Evolutionary conservation across 163 green algal genomes (phyloP), one percentile per base, ranked within the genome.

Genomic region (Chlorella variabilis): DNA sequence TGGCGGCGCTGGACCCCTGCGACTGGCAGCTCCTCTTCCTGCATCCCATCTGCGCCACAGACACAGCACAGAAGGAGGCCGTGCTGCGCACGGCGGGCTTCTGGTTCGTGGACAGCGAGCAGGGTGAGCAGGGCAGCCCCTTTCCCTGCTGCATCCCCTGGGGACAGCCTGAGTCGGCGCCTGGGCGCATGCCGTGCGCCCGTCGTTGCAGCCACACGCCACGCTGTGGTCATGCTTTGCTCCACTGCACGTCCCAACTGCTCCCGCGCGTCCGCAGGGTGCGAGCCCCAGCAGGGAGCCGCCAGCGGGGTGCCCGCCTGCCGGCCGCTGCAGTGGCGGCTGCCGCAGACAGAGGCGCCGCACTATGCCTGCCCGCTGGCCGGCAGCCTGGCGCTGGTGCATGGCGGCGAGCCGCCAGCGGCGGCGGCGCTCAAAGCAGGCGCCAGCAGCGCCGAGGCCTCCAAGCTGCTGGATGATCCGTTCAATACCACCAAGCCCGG

Each of bases 21-120:
- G 61, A 68, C 61, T 42, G 15, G n/a, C 31, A 42, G 5, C 36
- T 71, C 21, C 34, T 49, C 18, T 71, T 54, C 38, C 8, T 71
- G 18, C 65, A 71, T 34, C 6, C 36, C 3, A 31, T 71, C 21
- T 71, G 65, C 65, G 20, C 65, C 3, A 11, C 23, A 3, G 15
- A 31, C 9, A 15, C 31, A 34, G 23, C 31, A 15, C 18, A 2
- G 4, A 71, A 71, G 36, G 20, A 49, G 38, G 38, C 21, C 21
- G 36, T 8, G 17, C 27, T 71, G 23, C 23, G 38, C 3, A 29
- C 1, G 6, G 34, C 23, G 3, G 34, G 38, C 18, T 54, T 71
- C 4, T 71, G 65, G 65, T 71, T 71, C 21, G 20, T 71, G 65
- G 61, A 68, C 61, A 54, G 23, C 21, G 65, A 71, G 20, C 18